These are phyloP conservation scores for Podila epicladia DNA, from an alignment of 192 early-diverging fungal genomes.

Conservation along the genomic window DNA sequence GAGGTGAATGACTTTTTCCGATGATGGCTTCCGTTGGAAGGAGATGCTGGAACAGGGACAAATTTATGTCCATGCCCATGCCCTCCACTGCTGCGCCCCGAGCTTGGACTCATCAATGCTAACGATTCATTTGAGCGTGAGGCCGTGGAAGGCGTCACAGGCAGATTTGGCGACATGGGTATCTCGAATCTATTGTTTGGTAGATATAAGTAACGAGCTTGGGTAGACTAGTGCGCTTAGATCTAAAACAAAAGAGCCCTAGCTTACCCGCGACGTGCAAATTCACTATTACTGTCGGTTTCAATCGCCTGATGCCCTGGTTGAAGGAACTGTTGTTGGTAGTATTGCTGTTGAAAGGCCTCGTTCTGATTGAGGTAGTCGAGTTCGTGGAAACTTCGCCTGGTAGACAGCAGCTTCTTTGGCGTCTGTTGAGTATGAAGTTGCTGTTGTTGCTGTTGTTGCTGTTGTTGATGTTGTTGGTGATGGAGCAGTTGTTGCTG, in stretches of 20 bases:
- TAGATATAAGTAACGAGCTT: not conserved
- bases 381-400: constrained; percentile 26
- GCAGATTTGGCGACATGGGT: constrained; percentile 46
- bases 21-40: constrained; percentile 9
- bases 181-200: constrained; percentile 23
- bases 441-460: constrained; percentile 10
- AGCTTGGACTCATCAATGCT: constrained; percentile 19
- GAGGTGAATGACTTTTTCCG: constrained; percentile 46
- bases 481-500: not conserved
- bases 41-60: not conserved
- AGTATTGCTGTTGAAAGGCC: constrained; percentile 9
- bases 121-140: constrained; percentile 30
- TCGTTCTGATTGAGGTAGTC: constrained; percentile 23
- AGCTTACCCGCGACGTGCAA: constrained; percentile 34
- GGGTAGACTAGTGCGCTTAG: not conserved
- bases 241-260: not conserved
- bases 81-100: constrained; percentile 30
- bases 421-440: constrained; percentile 8
- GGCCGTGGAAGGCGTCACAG: constrained; percentile 25
- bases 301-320: not conserved
- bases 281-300: constrained; percentile 8
- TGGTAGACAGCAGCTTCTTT: constrained; percentile 18
- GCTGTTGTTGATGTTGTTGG: constrained; percentile 11
- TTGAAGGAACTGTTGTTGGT: constrained; percentile 22
- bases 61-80: not conserved